These are phyloP conservation scores for Wickerhamiella cacticola DNA, from an alignment of 805 yeast species.

Conservation along the genomic window DNA sequence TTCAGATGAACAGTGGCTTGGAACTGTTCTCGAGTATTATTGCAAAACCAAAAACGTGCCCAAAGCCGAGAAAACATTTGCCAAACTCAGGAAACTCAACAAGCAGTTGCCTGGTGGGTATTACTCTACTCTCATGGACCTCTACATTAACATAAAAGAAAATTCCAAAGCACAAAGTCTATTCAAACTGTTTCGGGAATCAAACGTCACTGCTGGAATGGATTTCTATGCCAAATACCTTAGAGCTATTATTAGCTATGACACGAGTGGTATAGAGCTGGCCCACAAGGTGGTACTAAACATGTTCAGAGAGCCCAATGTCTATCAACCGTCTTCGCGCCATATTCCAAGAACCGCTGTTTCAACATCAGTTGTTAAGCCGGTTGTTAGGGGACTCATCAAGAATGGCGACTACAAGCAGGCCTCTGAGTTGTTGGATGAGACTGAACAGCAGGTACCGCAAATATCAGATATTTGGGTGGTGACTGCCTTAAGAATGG, in stretches of 20 bases:
- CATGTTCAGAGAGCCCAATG: constrained; percentile 16
- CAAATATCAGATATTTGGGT: constrained; percentile 8
- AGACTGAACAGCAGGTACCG: background rate
- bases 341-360: constrained; percentile 24
- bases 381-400: constrained; percentile 19
- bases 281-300: constrained; percentile 12
- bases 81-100: constrained; percentile 19
- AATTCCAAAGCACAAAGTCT: constrained; percentile 17
- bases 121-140: constrained; percentile 22
- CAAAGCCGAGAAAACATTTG: constrained; percentile 29
- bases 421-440: constrained; percentile 21
- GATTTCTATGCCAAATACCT: constrained; percentile 21
- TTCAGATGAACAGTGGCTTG: constrained; percentile 26
- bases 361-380: constrained; percentile 22
- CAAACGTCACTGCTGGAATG: constrained; percentile 17
- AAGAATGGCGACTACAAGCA: constrained; percentile 13
- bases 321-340: constrained; percentile 22
- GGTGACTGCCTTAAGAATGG: constrained; percentile 18
- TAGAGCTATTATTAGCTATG: constrained; percentile 15
- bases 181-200: constrained; percentile 16
- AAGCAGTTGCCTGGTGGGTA: constrained; percentile 19
- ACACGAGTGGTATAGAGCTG: background rate
- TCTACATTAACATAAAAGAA: constrained; percentile 13
- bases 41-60: constrained; percentile 28
- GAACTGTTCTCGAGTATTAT: constrained; percentile 27